Base-by-base conservation (phyloP, 306 rosid species). In the Acmispon strigosus region DNA sequence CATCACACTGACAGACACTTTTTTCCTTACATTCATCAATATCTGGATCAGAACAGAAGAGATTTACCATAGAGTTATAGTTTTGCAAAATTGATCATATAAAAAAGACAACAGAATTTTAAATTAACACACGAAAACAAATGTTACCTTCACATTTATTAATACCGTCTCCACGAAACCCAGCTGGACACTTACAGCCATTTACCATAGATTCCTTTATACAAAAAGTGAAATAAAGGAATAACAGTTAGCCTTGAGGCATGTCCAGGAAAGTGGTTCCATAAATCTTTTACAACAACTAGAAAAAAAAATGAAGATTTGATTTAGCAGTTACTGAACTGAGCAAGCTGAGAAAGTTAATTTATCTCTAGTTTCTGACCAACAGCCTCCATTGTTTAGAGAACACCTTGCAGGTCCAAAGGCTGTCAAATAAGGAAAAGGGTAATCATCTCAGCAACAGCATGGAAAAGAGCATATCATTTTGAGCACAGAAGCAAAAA, bases 321-420 rank as follows among this genome's bases (percentile, higher is more conserved):
- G 71, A 58, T 69, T 34, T 72, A 67, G 70, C 14, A 54, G 48
- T 85, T 85, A 91, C 99, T 86, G 73, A 93, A 94, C 99, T 87
- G 91, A 90, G 84, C 99, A 94, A 73, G 99, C 97, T 1, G 99
- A 84, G 86, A 78, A 78, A 58, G 82, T 62, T 7, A 71, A 37
- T 71, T 70, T 83, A 7, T 89, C 36, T 81, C 12, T 84, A 43
- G 73, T 74, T 13, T 84, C 95, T 20, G 89, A 86, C 99, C 99
- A 94, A 78, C 99, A 94, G 14, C 97, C 97, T 63, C 99, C 99
- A 39, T 90, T 84, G 80, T 84, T 81, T 58, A 89, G 51, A 17
- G 95, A 42, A 53, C 99, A 94, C 78, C 99, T 90, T 65, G 99
- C 95, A 34, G 95, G 89, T 39, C 99, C 99, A 82, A 75, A 90